Conservation (phyloP, 2,329 filamentous ascomycete species). For the Sporothrix protearum region DNA sequence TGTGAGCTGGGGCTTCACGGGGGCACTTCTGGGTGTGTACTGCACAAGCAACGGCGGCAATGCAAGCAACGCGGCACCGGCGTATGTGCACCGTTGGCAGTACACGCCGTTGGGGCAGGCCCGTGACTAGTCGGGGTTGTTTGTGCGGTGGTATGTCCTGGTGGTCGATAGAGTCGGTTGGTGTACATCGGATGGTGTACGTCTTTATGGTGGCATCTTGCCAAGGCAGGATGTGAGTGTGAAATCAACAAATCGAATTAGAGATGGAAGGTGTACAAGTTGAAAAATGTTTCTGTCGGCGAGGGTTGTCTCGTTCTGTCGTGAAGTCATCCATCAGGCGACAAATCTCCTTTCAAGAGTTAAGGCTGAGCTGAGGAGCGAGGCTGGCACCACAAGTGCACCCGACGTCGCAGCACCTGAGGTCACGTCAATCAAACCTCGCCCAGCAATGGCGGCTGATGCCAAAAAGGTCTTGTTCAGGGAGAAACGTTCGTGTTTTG, state of each 20-base stretch:
- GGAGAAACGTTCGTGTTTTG: conserved; percentile 8
- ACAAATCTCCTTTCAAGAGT: background rate
- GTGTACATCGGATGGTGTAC: too few species aligned
- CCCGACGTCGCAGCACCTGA: background rate
- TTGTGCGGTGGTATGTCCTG: too few species aligned
- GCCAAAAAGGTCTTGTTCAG: background rate
- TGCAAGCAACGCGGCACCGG: conserved; percentile 38
- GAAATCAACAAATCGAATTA: background rate
- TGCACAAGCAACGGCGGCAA: conserved; percentile 50
- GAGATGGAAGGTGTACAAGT: background rate
- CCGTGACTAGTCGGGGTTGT: conserved; percentile 33
- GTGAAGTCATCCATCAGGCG: background rate
- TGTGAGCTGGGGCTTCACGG: conserved; percentile 44
- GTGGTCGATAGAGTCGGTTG: too few species aligned
- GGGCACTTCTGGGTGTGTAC: conserved; percentile 50
- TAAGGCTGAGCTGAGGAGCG: too few species aligned
- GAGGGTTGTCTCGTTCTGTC: background rate
- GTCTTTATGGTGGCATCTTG: background rate
- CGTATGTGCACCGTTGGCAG: conserved; percentile 48
- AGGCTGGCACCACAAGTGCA: background rate
- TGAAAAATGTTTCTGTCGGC: background rate
- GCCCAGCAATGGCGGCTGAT: background rate
- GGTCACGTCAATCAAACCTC: background rate
- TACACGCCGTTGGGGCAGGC: conserved; percentile 42
- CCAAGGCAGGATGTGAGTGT: background rate